phyloP scores from a whole-genome alignment of 768 basidiomycete genomes.

The Hortiboletus flavorubellus region DNA sequence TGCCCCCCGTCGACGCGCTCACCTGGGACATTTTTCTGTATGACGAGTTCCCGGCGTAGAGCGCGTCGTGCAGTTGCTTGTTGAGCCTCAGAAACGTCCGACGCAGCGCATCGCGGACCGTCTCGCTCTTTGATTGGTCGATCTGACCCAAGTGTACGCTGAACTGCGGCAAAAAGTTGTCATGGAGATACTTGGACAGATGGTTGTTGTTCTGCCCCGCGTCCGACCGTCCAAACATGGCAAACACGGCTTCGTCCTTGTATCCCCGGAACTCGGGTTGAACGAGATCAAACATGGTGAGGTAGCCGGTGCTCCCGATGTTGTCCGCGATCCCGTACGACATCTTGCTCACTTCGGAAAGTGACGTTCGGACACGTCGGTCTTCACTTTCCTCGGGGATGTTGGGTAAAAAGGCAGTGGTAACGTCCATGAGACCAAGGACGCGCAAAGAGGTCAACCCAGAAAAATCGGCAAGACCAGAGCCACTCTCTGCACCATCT shows the following conservation, averaged over 20 bases:
- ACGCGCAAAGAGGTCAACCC: constrained; percentile 81
- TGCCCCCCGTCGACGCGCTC: constrained; percentile 42
- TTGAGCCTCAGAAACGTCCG: constrained; percentile 88
- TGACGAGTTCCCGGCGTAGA: constrained; percentile 42
- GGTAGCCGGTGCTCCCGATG: constrained; percentile 71
- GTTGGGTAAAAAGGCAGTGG: constrained; percentile 56
- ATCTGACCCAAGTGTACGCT: constrained; percentile 48
- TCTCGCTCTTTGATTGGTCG: constrained; percentile 43
- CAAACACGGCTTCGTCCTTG: constrained; percentile 85
- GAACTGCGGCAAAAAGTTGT: constrained; percentile 70
- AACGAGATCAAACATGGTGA: constrained; percentile 91
- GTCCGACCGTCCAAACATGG: constrained; percentile 86
- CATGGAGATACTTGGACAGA: constrained; percentile 80
- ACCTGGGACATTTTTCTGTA: constrained; percentile 73
- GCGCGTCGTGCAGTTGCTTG: constrained; percentile 68
- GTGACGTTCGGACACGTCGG: constrained; percentile 87
- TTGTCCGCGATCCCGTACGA: constrained; percentile 96
- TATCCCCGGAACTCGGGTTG: constrained; percentile 77
- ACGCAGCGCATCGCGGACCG: constrained; percentile 72
- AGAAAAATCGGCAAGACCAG: constrained; percentile 75
- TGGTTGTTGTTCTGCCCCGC: constrained; percentile 56
- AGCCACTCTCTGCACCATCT: constrained; percentile 21
- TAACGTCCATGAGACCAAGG: constrained; percentile 97
- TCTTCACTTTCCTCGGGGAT: constrained; percentile 86
- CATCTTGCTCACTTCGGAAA: constrained; percentile 86